These are phyloP conservation scores for Cryptosporidium meleagridis DNA, from an alignment of 169 alveolate genomes.

Conservation along the genomic window DNA sequence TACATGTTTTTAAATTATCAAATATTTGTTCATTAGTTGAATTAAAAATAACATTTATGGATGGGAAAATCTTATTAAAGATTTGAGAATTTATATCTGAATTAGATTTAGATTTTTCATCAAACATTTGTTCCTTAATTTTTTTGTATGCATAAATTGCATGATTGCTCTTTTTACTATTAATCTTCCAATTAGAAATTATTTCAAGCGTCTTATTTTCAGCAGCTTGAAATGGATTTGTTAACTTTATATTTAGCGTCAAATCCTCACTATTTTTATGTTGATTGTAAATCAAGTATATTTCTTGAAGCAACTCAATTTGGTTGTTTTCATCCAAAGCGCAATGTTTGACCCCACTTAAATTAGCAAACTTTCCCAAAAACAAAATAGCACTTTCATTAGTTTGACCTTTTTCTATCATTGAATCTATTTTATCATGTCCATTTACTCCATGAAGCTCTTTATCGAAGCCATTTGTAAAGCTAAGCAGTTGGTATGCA, in stretches of 20 bases:
- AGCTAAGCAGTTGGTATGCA: neutral
- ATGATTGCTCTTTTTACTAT: neutral
- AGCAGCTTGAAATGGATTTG: neutral
- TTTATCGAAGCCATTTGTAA: neutral
- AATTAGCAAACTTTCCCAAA: conserved; percentile 4
- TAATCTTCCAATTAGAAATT: conserved; percentile 12
- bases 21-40: neutral
- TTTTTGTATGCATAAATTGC: neutral
- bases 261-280: neutral
- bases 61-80: neutral
- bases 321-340: neutral
- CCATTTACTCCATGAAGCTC: neutral
- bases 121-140: neutral
- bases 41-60: neutral
- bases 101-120: neutral
- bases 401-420: neutral
- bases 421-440: neutral
- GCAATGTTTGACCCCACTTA: conserved; percentile 17
- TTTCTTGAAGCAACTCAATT: conserved; percentile 8
- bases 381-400: neutral
- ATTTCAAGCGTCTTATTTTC: neutral
- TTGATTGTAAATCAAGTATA: conserved; percentile 1
- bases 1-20: neutral
- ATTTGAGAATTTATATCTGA: neutral
- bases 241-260: neutral